These are phyloP conservation scores for Moniliophthora roreri DNA, from an alignment of 1,284 basidiomycete genomes.

Conservation along the genomic window DNA sequence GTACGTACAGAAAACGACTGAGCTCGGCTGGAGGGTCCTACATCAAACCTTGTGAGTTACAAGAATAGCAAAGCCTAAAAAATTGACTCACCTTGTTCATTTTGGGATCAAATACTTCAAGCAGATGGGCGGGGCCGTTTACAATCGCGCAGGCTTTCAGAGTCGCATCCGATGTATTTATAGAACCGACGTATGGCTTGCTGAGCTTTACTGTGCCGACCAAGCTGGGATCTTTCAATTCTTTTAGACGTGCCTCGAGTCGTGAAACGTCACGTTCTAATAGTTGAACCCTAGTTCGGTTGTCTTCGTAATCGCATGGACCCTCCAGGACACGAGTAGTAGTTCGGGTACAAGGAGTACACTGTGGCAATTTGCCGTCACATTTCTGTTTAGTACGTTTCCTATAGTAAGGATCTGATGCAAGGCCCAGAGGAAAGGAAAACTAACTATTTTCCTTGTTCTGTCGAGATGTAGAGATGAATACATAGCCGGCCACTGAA, in stretches of 20 bases:
- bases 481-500: background rate
- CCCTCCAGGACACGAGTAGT: conserved; percentile 2
- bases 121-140: background rate
- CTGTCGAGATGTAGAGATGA: background rate
- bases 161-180: background rate
- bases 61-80: background rate
- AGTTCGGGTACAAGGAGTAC: conserved; percentile 6
- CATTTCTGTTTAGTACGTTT: conserved; percentile 8
- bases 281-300: conserved; percentile 3
- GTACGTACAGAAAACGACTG: background rate
- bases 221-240: conserved; percentile 2
- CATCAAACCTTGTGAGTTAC: background rate
- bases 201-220: conserved; percentile 3
- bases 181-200: conserved; percentile 4
- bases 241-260: conserved; percentile 6
- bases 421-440: background rate
- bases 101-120: background rate
- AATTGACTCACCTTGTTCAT: background rate
- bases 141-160: background rate
- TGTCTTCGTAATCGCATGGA: conserved; percentile 6
- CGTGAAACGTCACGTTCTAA: conserved; percentile 7
- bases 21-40: background rate
- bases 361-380: conserved; percentile 7
- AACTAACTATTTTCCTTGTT: conserved; percentile 6
- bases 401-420: background rate